Evolutionary conservation across 441 rosid species (phyloP).

Genomic region (Jatropha multifida): DNA sequence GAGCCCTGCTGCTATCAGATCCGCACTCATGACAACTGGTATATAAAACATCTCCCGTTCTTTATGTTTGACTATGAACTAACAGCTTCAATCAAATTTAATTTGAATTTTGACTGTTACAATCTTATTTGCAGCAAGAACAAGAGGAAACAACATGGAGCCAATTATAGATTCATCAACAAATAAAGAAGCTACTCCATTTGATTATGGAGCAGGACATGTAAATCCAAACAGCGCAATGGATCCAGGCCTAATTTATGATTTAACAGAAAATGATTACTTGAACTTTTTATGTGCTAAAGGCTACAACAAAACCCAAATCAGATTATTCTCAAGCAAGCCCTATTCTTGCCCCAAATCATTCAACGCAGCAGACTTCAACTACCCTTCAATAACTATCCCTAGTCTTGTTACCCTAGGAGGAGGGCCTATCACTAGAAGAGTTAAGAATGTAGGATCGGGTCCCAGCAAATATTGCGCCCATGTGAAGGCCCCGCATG

Average conservation of each 20-base stretch:
- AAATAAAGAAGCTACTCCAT: slow-evolving; percentile 44
- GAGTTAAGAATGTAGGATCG: slow-evolving; percentile 48
- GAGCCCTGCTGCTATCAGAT: slow-evolving; percentile 66
- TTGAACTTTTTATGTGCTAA: slow-evolving; percentile 52
- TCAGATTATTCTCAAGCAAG: slow-evolving; percentile 30
- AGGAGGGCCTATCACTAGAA: slow-evolving; percentile 39
- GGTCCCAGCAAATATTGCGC: slow-evolving; percentile 32
- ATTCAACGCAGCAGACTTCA: slow-evolving; percentile 33
- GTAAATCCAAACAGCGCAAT: slow-evolving; percentile 56
- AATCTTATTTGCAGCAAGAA: slow-evolving; percentile 23
- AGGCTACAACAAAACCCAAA: slow-evolving; percentile 42
- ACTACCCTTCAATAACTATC: slow-evolving; percentile 65
- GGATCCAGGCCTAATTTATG: slow-evolving; percentile 67
- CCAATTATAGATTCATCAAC: slow-evolving; percentile 39
- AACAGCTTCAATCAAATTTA: too few relatives aligned
- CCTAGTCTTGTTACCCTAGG: slow-evolving; percentile 25
- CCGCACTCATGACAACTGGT: slow-evolving; percentile 70
- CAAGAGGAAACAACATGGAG: slow-evolving; percentile 41
- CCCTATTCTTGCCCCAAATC: slow-evolving; percentile 39
- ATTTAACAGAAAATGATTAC: slow-evolving; percentile 43
- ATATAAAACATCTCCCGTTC: neutral
- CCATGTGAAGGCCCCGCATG: slow-evolving; percentile 32
- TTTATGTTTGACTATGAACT: too few relatives aligned
- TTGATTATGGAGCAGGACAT: slow-evolving; percentile 61
- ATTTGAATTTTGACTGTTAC: too few relatives aligned